Percentiles rank a stretch among this genome's conserved stretches.
Conservation (phyloP, 331 rosid genomes). For the Cydonia oblonga region DNA sequence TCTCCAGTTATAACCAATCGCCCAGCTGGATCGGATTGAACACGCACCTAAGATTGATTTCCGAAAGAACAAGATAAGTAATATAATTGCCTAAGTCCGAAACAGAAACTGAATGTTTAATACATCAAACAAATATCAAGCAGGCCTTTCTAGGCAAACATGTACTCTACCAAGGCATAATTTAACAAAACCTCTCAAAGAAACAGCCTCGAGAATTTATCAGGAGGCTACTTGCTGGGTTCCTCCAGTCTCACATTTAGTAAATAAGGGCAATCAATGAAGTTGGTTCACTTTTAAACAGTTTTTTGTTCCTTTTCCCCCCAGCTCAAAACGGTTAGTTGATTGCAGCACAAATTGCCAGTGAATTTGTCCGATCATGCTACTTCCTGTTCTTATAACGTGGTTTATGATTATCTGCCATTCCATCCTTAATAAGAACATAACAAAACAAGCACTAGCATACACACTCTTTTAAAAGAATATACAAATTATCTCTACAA, state of each 20-base stretch:
- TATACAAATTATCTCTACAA: neutral
- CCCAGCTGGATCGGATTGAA: conserved; percentile 94
- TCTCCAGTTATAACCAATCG: conserved; percentile 90
- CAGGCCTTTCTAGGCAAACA: neutral
- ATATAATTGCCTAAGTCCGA: neutral
- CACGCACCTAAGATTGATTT: conserved; percentile 59
- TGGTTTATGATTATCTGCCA: neutral
- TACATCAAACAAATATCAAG: neutral
- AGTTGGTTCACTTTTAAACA: neutral
- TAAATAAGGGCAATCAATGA: neutral
- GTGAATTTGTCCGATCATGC: too few species aligned
- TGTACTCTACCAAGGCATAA: neutral
- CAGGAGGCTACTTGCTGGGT: neutral
- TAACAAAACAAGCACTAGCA: too few species aligned
- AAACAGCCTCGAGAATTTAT: neutral
- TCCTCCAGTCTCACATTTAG: neutral
- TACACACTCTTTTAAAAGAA: neutral
- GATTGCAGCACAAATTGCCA: neutral
- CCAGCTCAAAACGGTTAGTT: neutral
- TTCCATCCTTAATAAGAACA: neutral
- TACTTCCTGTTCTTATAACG: neutral
- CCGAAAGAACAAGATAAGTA: conserved; percentile 7
- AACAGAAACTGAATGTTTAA: neutral
- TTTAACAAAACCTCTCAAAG: neutral
- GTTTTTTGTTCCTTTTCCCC: neutral